Evolutionary conservation across 1,284 basidiomycete genomes (phyloP).

Genomic region (Cryptococcus amylolentus): DNA sequence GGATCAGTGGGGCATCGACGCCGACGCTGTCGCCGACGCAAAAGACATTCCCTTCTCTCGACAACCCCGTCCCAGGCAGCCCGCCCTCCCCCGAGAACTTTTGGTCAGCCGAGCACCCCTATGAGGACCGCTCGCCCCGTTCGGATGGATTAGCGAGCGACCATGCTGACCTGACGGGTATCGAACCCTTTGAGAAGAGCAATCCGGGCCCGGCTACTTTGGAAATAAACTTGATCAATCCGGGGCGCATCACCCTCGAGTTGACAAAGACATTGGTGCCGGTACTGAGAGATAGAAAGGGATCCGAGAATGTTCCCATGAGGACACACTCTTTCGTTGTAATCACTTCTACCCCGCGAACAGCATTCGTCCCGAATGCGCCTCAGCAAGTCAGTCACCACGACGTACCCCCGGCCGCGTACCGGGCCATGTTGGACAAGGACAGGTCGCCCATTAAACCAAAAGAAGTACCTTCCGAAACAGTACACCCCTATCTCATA

Average conservation of each 20-base stretch:
- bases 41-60: neutral
- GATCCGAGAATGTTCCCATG: constrained; percentile 7
- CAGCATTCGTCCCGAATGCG: constrained; percentile 7
- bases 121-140: constrained; percentile 1
- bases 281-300: constrained; percentile 12
- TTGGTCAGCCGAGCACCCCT: neutral
- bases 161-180: neutral
- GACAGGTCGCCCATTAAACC: neutral
- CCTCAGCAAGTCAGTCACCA: too few species aligned
- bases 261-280: constrained; percentile 34
- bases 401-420: neutral
- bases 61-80: too few species aligned
- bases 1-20: constrained; percentile 26
- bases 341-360: constrained; percentile 33
- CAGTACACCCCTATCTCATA: neutral
- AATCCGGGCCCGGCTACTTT: neutral
- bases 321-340: constrained; percentile 29
- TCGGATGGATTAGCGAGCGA: constrained; percentile 1
- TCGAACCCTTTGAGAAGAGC: neutral
- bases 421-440: neutral
- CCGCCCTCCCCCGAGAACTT: neutral
- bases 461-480: neutral
- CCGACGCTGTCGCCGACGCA: neutral
- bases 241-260: constrained; percentile 23
- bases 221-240: constrained; percentile 25